Conservation (phyloP, 257 asterid genomes). For the Ilex asprella region DNA sequence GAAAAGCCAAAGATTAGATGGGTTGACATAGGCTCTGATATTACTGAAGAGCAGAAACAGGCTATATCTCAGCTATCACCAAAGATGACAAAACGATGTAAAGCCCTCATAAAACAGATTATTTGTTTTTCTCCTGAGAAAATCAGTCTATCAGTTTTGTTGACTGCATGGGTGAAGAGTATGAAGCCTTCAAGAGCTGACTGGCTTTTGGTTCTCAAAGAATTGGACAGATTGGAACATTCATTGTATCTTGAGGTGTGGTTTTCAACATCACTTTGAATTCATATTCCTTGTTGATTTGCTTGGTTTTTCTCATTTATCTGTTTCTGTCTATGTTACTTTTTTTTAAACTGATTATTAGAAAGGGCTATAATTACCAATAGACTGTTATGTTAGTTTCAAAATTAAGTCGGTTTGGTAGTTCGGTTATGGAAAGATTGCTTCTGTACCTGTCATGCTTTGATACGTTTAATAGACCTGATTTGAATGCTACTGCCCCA, state of each 20-base stretch:
- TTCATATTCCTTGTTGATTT: neutral
- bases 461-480: no score
- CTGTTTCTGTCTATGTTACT: neutral
- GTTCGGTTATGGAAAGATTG: no score
- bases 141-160: conserved; percentile 40
- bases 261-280: neutral
- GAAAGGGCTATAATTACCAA: no score
- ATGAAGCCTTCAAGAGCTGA: conserved; percentile 74
- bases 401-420: no score
- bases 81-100: conserved; percentile 69
- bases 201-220: conserved; percentile 78
- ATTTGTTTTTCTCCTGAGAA: conserved; percentile 53
- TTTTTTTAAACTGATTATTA: no score
- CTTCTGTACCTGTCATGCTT: no score
- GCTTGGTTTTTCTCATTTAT: neutral
- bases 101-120: conserved; percentile 52
- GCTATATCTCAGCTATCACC: conserved; percentile 43
- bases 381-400: no score
- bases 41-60: conserved; percentile 48
- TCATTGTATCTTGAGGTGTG: conserved; percentile 64
- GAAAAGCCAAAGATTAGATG: conserved; percentile 35
- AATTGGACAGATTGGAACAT: conserved; percentile 56
- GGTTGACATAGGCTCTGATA: conserved; percentile 32
- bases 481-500: no score
- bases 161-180: conserved; percentile 79